Percentiles rank a stretch among this genome's conserved stretches.
These are phyloP conservation scores for Talaromyces verruculosus DNA, from an alignment of 2,329 filamentous ascomycete species.

Conservation along the genomic window DNA sequence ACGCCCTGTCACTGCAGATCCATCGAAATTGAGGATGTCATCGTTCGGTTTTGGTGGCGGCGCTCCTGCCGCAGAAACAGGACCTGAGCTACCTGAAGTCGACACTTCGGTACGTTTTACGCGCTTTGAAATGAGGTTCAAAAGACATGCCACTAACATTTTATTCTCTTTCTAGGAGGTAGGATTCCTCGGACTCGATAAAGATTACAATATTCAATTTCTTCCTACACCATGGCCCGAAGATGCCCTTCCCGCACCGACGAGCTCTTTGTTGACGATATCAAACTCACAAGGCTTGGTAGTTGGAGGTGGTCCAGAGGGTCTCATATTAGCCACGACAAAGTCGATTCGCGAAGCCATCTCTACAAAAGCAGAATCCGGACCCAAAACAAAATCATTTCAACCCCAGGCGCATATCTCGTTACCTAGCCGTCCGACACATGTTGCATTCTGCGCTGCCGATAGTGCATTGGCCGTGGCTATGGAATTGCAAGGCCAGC, in stretches of 20 bases:
- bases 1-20: slow-evolving; percentile 41
- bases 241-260: slow-evolving; percentile 68
- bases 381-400: slow-evolving; percentile 68
- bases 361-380: slow-evolving; percentile 55
- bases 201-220: slow-evolving; percentile 77
- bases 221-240: slow-evolving; percentile 75
- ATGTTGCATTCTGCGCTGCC: slow-evolving; percentile 87
- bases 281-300: slow-evolving; percentile 77
- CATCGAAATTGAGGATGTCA: slow-evolving; percentile 57
- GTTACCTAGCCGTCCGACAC: slow-evolving; percentile 74
- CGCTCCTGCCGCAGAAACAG: slow-evolving; percentile 51
- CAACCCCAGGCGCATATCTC: slow-evolving; percentile 70
- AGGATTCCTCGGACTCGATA: slow-evolving; percentile 76
- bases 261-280: slow-evolving; percentile 79
- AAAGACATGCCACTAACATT: not conserved
- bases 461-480: slow-evolving; percentile 81
- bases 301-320: slow-evolving; percentile 82
- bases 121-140: not conserved
- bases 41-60: slow-evolving; percentile 62
- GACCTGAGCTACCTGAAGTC: slow-evolving; percentile 72
- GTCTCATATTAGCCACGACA: slow-evolving; percentile 72
- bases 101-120: slow-evolving; percentile 68
- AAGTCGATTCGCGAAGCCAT: slow-evolving; percentile 77
- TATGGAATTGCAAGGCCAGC: slow-evolving; percentile 74
- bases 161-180: slow-evolving; percentile 55